phyloP scores from a whole-genome alignment of 2,329 filamentous ascomycete species.

The Diaporthe australafricana region DNA sequence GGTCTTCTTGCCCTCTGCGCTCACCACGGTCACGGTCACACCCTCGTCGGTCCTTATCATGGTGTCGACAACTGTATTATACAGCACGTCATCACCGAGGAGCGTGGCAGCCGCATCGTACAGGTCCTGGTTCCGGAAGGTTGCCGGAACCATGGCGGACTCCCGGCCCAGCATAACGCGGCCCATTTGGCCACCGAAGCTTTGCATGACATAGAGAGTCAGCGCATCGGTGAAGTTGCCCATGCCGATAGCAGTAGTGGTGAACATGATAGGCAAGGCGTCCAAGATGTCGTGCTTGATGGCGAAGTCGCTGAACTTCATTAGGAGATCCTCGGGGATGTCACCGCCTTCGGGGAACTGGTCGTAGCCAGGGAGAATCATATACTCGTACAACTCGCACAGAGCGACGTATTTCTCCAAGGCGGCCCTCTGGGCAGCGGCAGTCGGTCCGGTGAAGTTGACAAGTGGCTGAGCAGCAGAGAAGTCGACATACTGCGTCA shows the following conservation, averaged over 20 bases:
- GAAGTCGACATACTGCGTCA: background rate
- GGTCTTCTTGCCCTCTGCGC: slow-evolving; percentile 38
- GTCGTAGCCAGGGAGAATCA: slow-evolving; percentile 49
- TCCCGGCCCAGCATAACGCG: slow-evolving; percentile 46
- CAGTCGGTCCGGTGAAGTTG: background rate
- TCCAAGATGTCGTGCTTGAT: slow-evolving; percentile 58
- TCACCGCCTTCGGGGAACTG: slow-evolving; percentile 55
- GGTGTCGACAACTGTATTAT: slow-evolving; percentile 48
- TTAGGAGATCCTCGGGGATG: slow-evolving; percentile 59
- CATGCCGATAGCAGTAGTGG: slow-evolving; percentile 55
- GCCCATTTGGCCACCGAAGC: slow-evolving; percentile 49
- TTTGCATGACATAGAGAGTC: slow-evolving; percentile 59
- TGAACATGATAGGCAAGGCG: slow-evolving; percentile 53
- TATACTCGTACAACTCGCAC: slow-evolving; percentile 4
- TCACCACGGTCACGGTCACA: slow-evolving; percentile 45
- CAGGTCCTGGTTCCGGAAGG: slow-evolving; percentile 52
- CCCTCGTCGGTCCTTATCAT: slow-evolving; percentile 45
- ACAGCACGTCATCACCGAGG: slow-evolving; percentile 51
- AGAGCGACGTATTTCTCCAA: background rate
- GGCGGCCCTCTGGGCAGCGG: background rate
- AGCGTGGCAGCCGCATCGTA: slow-evolving; percentile 51
- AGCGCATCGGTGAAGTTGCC: slow-evolving; percentile 55
- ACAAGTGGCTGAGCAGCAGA: background rate
- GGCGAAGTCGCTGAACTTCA: slow-evolving; percentile 60
- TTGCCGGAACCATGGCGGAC: slow-evolving; percentile 47